These are phyloP conservation scores for Pochonia chlamydosporia DNA, from an alignment of 2,329 filamentous ascomycete species.

Conservation along the genomic window DNA sequence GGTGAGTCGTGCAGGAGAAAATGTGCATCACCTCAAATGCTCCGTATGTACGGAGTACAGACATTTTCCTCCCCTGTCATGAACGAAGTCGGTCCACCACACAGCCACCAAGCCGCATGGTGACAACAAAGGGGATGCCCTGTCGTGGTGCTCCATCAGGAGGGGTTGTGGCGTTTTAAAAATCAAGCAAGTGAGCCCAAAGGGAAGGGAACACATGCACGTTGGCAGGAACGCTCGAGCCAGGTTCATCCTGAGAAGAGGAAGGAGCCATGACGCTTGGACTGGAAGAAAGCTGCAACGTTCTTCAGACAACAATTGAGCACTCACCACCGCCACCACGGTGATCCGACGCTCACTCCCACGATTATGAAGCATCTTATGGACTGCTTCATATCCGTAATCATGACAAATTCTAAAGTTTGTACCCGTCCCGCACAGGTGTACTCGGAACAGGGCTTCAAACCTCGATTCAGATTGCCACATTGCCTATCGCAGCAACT, in stretches of 20 bases:
- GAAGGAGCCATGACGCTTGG: slow-evolving; percentile 1
- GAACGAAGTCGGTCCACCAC: background rate
- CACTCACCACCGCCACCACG: no score
- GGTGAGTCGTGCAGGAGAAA: background rate
- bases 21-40: background rate
- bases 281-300: background rate
- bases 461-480: no score
- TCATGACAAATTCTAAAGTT: no score
- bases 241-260: slow-evolving; percentile 5
- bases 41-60: background rate
- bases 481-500: no score
- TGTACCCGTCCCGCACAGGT: no score
- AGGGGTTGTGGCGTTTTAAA: background rate
- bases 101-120: background rate
- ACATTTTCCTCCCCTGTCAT: background rate
- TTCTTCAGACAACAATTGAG: no score
- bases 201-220: background rate
- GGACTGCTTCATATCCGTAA: no score
- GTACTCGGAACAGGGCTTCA: no score
- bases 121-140: background rate
- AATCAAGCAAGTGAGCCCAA: background rate
- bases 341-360: no score
- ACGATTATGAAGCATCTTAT: no score
- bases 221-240: slow-evolving; percentile 6
- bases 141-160: background rate